Evolutionary conservation across 768 basidiomycete genomes (phyloP).

Genomic region (Pleurotus citrinopileatus): DNA sequence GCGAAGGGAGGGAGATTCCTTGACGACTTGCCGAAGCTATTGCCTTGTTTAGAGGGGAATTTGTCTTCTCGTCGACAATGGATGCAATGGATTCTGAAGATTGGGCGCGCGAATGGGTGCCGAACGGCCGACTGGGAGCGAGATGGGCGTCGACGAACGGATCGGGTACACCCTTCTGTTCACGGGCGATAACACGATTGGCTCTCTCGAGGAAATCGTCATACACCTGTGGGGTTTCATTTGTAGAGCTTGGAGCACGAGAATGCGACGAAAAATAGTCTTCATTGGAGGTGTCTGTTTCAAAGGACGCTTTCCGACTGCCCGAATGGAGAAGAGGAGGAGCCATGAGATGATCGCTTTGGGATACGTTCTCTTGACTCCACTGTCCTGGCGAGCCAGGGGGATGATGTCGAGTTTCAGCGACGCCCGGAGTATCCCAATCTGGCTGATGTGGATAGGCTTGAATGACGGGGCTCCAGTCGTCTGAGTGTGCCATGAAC

Average conservation of each 20-base stretch:
- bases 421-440: constrained; percentile 66
- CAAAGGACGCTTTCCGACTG: constrained; percentile 41
- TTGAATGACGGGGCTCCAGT: constrained; percentile 76
- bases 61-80: constrained; percentile 87
- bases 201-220: constrained; percentile 83
- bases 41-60: constrained; percentile 92
- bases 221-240: constrained; percentile 46
- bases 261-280: constrained; percentile 46
- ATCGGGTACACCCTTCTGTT: constrained; percentile 76
- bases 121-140: constrained; percentile 73
- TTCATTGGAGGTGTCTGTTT: constrained; percentile 50
- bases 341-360: constrained; percentile 28
- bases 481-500: constrained; percentile 56
- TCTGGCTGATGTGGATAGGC: constrained; percentile 68
- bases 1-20: neutral
- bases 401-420: constrained; percentile 34
- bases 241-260: constrained; percentile 28
- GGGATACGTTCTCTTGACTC: constrained; percentile 56
- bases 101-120: constrained; percentile 71
- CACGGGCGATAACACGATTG: constrained; percentile 78
- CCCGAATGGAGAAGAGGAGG: constrained; percentile 36
- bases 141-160: constrained; percentile 68
- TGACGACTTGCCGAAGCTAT: constrained; percentile 68
- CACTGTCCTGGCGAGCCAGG: constrained; percentile 63
- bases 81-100: constrained; percentile 92